A percentile compares a stretch with the other conserved stretches of the same genome.
These are phyloP conservation scores for Dactylorhiza incarnata DNA, from an alignment of 106 monocot genomes.

Conservation along the genomic window DNA sequence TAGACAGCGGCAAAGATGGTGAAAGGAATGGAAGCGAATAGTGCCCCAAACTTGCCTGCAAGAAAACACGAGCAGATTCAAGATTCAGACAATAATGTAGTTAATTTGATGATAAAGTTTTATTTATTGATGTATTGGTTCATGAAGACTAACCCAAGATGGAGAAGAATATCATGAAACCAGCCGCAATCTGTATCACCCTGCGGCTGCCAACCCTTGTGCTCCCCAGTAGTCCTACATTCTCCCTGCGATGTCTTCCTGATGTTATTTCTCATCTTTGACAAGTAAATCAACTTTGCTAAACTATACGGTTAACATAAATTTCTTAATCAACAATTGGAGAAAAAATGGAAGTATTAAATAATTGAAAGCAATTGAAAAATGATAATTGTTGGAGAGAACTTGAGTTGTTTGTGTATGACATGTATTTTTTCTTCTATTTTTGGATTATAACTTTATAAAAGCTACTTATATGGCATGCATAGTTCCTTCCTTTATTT, in stretches of 20 bases:
- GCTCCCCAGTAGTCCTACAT: constrained; percentile 82
- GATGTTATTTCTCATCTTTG: neutral
- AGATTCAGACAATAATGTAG: neutral
- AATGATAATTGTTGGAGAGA: too few species aligned
- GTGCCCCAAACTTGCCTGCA: constrained; percentile 90
- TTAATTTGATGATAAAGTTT: neutral
- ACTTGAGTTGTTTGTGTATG: too few species aligned
- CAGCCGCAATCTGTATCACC: constrained; percentile 89
- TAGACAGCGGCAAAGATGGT: constrained; percentile 88
- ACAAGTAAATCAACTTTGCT: too few species aligned
- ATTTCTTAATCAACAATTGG: neutral
- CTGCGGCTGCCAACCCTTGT: constrained; percentile 88
- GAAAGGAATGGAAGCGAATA: constrained; percentile 97
- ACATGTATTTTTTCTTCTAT: too few species aligned
- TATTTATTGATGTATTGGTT: neutral
- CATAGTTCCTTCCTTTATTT: too few species aligned
- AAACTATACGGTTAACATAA: neutral
- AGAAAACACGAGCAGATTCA: neutral
- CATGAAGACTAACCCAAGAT: constrained; percentile 49
- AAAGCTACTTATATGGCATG: too few species aligned
- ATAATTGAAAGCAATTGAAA: too few species aligned
- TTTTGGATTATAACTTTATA: too few species aligned
- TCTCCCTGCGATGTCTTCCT: constrained; percentile 47
- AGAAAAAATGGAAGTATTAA: neutral
- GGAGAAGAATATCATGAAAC: constrained; percentile 98